Evolutionary conservation across 164 flowering plant genomes (phyloP), one percentile per base, ranked within the genome.

Genomic region (Echeveria elegans): DNA sequence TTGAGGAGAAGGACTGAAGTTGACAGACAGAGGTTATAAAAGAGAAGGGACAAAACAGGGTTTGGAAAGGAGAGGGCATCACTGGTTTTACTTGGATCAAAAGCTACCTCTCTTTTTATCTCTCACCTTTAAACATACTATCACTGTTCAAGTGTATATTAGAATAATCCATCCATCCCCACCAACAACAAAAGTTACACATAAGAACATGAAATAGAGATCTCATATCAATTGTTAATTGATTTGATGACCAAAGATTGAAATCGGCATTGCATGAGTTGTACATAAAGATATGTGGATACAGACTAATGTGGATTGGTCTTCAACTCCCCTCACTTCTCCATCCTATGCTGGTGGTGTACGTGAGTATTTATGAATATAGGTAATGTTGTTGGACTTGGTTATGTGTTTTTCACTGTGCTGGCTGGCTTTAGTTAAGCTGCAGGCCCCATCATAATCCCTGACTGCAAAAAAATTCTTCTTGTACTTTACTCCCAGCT

Each of bases 1-100:
- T 83, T 85, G 65, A 64, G 71, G 92, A 88, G 90, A 86, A 78
- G 87, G 92, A 90, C 87, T 88, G 95, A 90, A 87, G 84, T 79
- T 79, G 94, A 88, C 89, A 84, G 87, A 79, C 78, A 67, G 58
- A 58, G 66, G 75, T 66, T 78, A 71, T 72, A 80, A 82, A 80
- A 73, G 86, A 78, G 74, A 80, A 83, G 86, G 88, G 92, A 86
- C 94, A 85, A 88, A 87, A 76, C 74, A 75, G 83, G 81, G 80
- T 59, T 53, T 80, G 70, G 86, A 82, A 84, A 82, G 83, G 37
- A 65, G 64, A 67, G 81, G 81, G 70, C 36, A 66, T 71, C 82
- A 72, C 82, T 68, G 81, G 80, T 77, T 73, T 81, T 81, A 77
- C 87, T 82, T 82, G 82, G 79, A 67, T 74, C 73, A 78, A 81